A percentile compares a stretch with the other conserved stretches of the same genome.
phyloP scores from a whole-genome alignment of 805 yeast genomes.

The Cyberlindnera mississippiensis region DNA sequence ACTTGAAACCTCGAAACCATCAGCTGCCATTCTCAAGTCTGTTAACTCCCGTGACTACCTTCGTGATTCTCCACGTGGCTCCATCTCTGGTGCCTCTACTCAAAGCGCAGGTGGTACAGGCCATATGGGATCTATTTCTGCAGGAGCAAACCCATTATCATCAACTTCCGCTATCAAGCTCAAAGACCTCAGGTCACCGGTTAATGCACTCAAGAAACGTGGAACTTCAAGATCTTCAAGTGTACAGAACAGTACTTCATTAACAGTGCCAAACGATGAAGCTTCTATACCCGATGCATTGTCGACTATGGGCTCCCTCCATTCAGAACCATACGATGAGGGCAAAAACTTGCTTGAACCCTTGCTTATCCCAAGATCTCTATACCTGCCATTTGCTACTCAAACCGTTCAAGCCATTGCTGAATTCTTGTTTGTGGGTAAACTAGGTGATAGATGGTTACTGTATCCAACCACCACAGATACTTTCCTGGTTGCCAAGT shows the following conservation, averaged over 20 bases:
- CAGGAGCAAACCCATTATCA: background rate
- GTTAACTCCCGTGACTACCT: conserved; percentile 18
- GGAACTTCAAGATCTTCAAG: conserved; percentile 21
- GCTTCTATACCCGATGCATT: conserved; percentile 13
- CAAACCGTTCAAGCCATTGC: conserved; percentile 59
- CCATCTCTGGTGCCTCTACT: conserved; percentile 33
- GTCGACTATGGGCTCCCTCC: conserved; percentile 17
- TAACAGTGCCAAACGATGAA: conserved; percentile 12
- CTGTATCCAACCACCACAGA: conserved; percentile 66
- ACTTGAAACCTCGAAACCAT: conserved; percentile 5
- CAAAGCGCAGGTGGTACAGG: background rate
- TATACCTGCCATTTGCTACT: conserved; percentile 66
- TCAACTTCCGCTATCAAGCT: conserved; percentile 15
- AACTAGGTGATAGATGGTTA: conserved; percentile 72
- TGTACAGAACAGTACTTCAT: conserved; percentile 3
- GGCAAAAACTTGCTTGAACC: conserved; percentile 45
- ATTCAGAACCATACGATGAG: conserved; percentile 16
- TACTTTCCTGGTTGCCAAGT: conserved; percentile 55
- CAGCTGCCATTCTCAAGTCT: conserved; percentile 5
- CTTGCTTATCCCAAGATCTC: conserved; percentile 58
- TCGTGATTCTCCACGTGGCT: conserved; percentile 44
- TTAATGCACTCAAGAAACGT: conserved; percentile 17
- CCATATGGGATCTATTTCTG: background rate
- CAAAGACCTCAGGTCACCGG: conserved; percentile 21
- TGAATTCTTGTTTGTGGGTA: conserved; percentile 77